Conservation (phyloP, 176 grass and related monocot species). For the Triticum aestivum region IWGSC_CS_RefSeq_v2.1 NC_057812.1:15457226-15457725, state of each 20-base stretch:
- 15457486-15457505: no score
- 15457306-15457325: not conserved
- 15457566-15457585: not conserved
- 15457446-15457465: no score
- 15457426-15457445: no score
- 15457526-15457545: no score
- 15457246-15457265: not conserved
- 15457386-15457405: no score
- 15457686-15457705: constrained; percentile 10
- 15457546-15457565: no score
- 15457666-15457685: not conserved
- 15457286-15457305: not conserved
- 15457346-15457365: constrained; percentile 35
- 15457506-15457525: no score
- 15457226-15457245: no score
- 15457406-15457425: no score
- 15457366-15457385: no score
- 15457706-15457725: not conserved
- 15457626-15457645: constrained; percentile 15
- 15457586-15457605: not conserved
- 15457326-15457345: constrained; percentile 47
- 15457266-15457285: not conserved
- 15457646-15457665: constrained; percentile 3
- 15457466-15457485: no score
- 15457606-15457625: not conserved